Evolutionary conservation across 2,329 filamentous ascomycete genomes (phyloP), one percentile per base, ranked within the genome.

Genomic region (Claviceps sp.): DNA sequence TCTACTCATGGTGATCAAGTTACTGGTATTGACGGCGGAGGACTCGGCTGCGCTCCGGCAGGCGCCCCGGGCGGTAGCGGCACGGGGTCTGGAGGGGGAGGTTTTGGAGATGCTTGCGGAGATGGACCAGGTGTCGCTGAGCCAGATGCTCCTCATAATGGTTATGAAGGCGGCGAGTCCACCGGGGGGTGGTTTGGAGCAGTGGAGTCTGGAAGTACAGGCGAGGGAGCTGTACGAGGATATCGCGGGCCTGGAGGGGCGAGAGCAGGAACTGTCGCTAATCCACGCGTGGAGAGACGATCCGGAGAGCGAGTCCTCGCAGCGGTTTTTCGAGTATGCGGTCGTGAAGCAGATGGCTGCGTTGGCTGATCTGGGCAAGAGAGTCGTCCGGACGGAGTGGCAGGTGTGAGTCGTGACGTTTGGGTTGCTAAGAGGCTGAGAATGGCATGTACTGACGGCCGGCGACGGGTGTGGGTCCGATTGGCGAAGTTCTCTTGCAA

Each of bases 71-170:
- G 16, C 59, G 59, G 52, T 54, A 50, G 65, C 48, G 3, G 56
- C 54, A 1, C 54, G 55, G 42, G 50, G 54, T 50, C 48, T 65
- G n/a, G 58, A 61, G 19, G 46, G 57, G 45, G 53, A 59, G 48
- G 56, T 58, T 14, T 57, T 64, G 0, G 57, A 69, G 19, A 54
- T 60, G 0, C 58, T 80, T 17, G 60, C 62, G 4, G 66, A 69
- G 16, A 70, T 75, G 10, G 77, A 81, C 52, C 75, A 76, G 55
- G 69, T 77, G 3, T 74, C 72, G 10, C 64, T 80, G 48, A 75
- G 73, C 55, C 76, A 81, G 57, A 73, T 73, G 51, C 60, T 81
- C 14, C 64, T 80, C 51, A 64, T 71, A 40, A 68, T 82, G 58
- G 67, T 75, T 13, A 56, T 73, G 19, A 63, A 68, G 34, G 68